phyloP scores from a whole-genome alignment of 73 alveolate genomes.

The Symbiodinium natans region DNA sequence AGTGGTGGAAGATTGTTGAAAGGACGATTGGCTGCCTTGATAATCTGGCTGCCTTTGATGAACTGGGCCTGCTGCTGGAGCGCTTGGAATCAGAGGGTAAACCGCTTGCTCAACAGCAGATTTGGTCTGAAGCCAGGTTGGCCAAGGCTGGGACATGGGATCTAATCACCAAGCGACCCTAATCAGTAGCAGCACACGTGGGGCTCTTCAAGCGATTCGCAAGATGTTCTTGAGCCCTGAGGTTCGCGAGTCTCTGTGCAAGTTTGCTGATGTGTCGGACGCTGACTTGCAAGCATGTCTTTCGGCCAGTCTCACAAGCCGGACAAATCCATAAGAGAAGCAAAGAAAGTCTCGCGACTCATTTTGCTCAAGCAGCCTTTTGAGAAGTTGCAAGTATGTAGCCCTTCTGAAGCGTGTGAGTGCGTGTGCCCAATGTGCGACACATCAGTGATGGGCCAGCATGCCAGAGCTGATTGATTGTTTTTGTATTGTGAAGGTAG shows the following conservation, averaged over 20 bases:
- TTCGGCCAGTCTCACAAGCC: not conserved
- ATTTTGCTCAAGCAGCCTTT: too few relatives aligned
- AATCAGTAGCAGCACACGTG: too few relatives aligned
- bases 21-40: not conserved
- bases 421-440: too few relatives aligned
- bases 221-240: not conserved
- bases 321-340: not conserved
- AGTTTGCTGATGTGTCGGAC: not conserved
- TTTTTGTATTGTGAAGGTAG: too few relatives aligned
- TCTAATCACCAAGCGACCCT: too few relatives aligned
- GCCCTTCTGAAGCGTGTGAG: too few relatives aligned
- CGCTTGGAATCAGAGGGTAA: conserved; percentile 1
- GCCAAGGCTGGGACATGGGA: not conserved
- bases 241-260: conserved; percentile 7
- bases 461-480: too few relatives aligned
- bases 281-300: conserved; percentile 10
- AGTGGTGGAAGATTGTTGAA: conserved; percentile 1
- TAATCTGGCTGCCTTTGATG: not conserved
- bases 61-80: conserved; percentile 14
- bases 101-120: not conserved
- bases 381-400: too few relatives aligned
- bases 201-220: too few relatives aligned
- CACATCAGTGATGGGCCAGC: too few relatives aligned
- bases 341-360: too few relatives aligned
- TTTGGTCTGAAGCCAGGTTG: not conserved